A percentile compares a stretch with the other conserved stretches of the same genome.
phyloP scores from a whole-genome alignment of 371 early-diverging fungal genomes.

The Haplosporangium sp. region DNA sequence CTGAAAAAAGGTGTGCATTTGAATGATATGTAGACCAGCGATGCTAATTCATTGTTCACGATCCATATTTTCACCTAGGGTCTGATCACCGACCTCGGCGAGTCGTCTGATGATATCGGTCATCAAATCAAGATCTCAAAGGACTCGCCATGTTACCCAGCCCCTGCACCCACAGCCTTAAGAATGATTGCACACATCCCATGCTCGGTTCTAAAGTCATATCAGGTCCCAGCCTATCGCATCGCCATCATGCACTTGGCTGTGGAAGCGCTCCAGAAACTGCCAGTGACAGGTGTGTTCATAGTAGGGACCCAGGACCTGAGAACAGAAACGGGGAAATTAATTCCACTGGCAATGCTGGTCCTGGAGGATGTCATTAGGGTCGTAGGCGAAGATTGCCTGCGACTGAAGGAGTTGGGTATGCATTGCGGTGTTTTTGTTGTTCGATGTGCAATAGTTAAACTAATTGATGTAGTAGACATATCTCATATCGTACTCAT shows the following conservation, averaged over 20 bases:
- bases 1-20: not conserved
- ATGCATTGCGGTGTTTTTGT: constrained; percentile 5
- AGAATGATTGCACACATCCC: constrained; percentile 75
- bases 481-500: not conserved
- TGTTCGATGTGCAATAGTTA: too few species aligned
- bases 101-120: constrained; percentile 78
- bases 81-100: constrained; percentile 82
- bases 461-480: too few species aligned
- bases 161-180: constrained; percentile 63
- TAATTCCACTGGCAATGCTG: constrained; percentile 83
- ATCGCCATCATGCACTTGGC: constrained; percentile 70
- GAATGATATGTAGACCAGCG: not conserved
- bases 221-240: constrained; percentile 69
- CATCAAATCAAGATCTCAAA: constrained; percentile 73
- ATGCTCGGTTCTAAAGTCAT: constrained; percentile 46
- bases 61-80: constrained; percentile 57
- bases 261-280: constrained; percentile 60
- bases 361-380: constrained; percentile 80
- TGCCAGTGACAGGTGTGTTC: constrained; percentile 73
- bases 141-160: constrained; percentile 33
- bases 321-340: constrained; percentile 64
- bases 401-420: constrained; percentile 78
- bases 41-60: not conserved
- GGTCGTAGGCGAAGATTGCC: constrained; percentile 60
- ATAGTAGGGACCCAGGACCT: constrained; percentile 81